Evolutionary conservation across 2,329 filamentous ascomycete genomes (phyloP), one percentile per base, ranked within the genome.

Genomic region (Penicillium brevicompactum): DNA sequence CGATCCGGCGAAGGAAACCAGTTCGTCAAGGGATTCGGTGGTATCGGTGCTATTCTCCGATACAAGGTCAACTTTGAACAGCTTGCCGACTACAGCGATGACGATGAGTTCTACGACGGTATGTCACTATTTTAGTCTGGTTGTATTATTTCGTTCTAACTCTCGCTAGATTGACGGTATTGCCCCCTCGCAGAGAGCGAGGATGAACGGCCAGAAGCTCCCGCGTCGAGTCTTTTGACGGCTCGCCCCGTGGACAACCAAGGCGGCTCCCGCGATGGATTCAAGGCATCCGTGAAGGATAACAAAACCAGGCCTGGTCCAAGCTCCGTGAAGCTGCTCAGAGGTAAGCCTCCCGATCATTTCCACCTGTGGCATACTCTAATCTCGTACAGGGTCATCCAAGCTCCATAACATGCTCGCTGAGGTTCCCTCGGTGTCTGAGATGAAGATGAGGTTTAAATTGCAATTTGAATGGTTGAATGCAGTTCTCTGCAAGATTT

Each of bases 1-100:
- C 89, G 92, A 64, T 97, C 93, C 58, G 96, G 91, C 58, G 94
- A 99, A 80, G 94, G 94, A 74, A 99, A 99, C 80, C 94, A 99
- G 82, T 99, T 99, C 79, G 94, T 99, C 71, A 97, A 97, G 82
- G 94, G 94, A 62, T 99, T 99, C 73, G 94, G 94, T 87, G 94
- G 94, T 72, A 96, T 99, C 68, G 94, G 94, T 66, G 93, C 93
- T 63, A 88, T 99, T 71, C 87, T 99, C 74, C 92, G 94, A 68
- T 99, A 99, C 87, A 97, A 97, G 83, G 91, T 99, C 83, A 99
- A 99, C 83, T 99, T 99, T 80, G 95, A 99, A 80, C 95, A 99
- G 79, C 85, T 99, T 77, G 89, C 89, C 77, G 94, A 97, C 76
- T 84, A 89, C 76, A 87, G 89, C 71, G 92, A 96, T 75, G 90